A percentile compares a stretch with the other conserved stretches of the same genome.
Conservation (phyloP, 1,284 basidiomycete genomes). For the Trametes hirsuta region DNA sequence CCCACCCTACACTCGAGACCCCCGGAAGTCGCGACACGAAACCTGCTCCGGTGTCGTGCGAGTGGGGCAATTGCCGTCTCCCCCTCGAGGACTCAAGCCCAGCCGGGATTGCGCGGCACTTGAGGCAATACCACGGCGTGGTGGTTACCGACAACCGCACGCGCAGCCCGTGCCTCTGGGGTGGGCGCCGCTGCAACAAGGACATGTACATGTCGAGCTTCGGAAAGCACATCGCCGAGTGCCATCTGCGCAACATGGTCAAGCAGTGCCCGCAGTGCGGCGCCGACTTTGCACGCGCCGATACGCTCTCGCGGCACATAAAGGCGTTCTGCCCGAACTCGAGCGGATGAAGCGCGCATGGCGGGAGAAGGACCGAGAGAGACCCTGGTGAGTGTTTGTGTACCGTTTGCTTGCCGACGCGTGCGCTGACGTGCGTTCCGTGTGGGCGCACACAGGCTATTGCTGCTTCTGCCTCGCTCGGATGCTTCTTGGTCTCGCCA, state of each 20-base stretch:
- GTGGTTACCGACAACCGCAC: conserved; percentile 22
- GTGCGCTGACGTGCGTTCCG: background rate
- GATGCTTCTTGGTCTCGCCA: background rate
- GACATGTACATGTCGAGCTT: conserved; percentile 30
- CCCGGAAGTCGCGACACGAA: background rate
- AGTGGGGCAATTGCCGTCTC: conserved; percentile 19
- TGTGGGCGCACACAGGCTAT: too few species aligned
- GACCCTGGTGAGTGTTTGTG: background rate
- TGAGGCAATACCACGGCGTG: conserved; percentile 25
- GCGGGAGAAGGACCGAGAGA: background rate
- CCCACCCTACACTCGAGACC: background rate
- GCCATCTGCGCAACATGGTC: conserved; percentile 28
- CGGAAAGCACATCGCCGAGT: conserved; percentile 31
- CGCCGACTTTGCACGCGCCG: conserved; percentile 26
- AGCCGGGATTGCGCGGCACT: conserved; percentile 27
- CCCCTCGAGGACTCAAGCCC: conserved; percentile 23
- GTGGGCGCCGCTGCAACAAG: conserved; percentile 20
- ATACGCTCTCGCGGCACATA: conserved; percentile 30
- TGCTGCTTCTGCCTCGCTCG: background rate
- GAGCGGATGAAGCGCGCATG: background rate
- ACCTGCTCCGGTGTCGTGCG: conserved; percentile 13
- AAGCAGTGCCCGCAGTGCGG: conserved; percentile 27
- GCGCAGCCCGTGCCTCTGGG: conserved; percentile 24
- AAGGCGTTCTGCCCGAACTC: conserved; percentile 26
- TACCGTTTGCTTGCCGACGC: background rate